Evolutionary conservation across 164 flowering plant species (phyloP), one percentile per base, ranked within the genome.

Genomic region (Stephania japonica): DNA sequence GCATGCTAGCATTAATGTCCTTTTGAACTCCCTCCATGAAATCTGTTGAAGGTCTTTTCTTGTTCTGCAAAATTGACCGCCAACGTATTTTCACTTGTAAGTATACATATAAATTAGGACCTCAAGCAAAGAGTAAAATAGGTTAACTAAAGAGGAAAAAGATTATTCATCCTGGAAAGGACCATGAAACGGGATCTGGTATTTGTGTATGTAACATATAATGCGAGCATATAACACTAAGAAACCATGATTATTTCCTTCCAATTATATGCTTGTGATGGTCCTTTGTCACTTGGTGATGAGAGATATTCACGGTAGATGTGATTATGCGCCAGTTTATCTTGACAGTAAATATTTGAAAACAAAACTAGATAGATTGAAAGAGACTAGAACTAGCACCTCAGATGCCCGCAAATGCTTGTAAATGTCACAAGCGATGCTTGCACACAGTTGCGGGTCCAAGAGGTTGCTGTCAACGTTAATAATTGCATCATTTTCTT

Each of bases 371-470:
- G 11, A 24, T 25, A 26, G 27, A 67, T 13, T 6, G 42, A 67
- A 41, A 67, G 47, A 67, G 69, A 12, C 53, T 16, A 59, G 43
- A 74, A 63, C 64, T 24, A 69, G 69, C n/a, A 90, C 97, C 96
- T 95, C 99, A 64, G 93, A 86, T 65, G 86, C 89, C 63, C 97
- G 87, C 74, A 96, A 82, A 70, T 93, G 93, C 83, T 86, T 84
- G 90, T 93, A 96, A 69, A 96, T 93, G 67, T 93, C 99, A 76
- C 91, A 87, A 65, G 99, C 98, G 80, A 86, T 83, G 70, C 91
- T 83, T 47, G 97, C 90, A 86, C 99, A 96, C 13, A 87, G 63
- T 81, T 96, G 99, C 5, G 97, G 97, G 76, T 96, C 95, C 71
- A 67, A 69, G 69, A 67, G 74, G 71, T 92, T 81, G 50, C 76